Conservation (phyloP, 1,139 yeast species). For the Wickerhamomyces sp. region DNA sequence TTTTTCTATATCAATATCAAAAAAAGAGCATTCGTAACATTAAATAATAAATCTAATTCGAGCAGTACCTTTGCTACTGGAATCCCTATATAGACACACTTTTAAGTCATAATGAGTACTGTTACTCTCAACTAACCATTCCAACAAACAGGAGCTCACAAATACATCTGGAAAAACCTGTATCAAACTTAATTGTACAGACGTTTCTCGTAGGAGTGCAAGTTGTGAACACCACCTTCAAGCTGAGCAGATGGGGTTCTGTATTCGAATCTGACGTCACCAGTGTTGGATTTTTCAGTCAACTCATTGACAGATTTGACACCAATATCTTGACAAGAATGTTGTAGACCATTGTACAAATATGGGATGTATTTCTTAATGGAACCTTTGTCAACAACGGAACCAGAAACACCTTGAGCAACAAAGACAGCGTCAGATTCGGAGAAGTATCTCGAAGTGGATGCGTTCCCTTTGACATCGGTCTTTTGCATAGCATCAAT, state of each 20-base stretch:
- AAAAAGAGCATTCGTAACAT: too few relatives aligned
- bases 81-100: too few relatives aligned
- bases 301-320: constrained; percentile 59
- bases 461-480: constrained; percentile 83
- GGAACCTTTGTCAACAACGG: constrained; percentile 96
- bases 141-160: too few relatives aligned
- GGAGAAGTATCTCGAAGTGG: constrained; percentile 96
- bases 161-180: too few relatives aligned
- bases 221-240: constrained; percentile 97
- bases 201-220: constrained; percentile 96
- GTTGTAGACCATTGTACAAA: constrained; percentile 93
- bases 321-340: constrained; percentile 98
- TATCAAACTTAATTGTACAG: constrained; percentile 90
- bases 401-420: constrained; percentile 98
- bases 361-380: constrained; percentile 91
- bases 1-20: too few relatives aligned
- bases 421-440: constrained; percentile 93
- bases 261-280: constrained; percentile 86
- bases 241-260: constrained; percentile 98
- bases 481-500: constrained; percentile 99
- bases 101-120: too few relatives aligned
- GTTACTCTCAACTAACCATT: too few relatives aligned
- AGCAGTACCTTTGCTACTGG: too few relatives aligned
- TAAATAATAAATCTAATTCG: too few relatives aligned
- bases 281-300: constrained; percentile 58